A percentile compares a stretch with the other conserved stretches of the same genome.
Conservation (phyloP, 164 flowering plant genomes). For the Tinospora cordifolia region DNA sequence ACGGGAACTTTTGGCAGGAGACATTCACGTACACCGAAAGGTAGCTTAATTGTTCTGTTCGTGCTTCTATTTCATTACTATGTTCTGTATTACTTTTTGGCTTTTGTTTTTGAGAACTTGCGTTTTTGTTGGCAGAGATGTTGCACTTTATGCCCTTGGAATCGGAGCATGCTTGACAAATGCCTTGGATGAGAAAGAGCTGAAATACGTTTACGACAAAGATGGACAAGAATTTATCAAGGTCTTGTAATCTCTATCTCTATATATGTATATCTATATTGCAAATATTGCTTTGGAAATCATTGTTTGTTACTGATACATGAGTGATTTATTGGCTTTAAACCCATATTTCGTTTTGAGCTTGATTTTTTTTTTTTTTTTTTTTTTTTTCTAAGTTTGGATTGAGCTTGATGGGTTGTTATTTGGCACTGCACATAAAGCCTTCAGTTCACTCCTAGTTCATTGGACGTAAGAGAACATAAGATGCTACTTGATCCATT, state of each 20-base stretch:
- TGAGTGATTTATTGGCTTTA: too few species aligned
- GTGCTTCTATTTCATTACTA: not conserved
- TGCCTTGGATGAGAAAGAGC: conserved; percentile 71
- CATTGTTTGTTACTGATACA: too few species aligned
- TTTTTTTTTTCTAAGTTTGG: too few species aligned
- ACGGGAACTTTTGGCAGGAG: conserved; percentile 27
- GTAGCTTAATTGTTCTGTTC: conserved; percentile 23
- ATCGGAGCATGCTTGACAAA: conserved; percentile 75
- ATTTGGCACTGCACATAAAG: too few species aligned
- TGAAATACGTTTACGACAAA: conserved; percentile 77
- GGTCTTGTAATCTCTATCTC: conserved; percentile 45
- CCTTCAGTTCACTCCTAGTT: too few species aligned
- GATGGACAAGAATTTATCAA: conserved; percentile 58
- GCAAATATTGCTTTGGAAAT: not conserved
- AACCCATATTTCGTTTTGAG: too few species aligned
- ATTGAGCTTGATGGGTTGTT: too few species aligned
- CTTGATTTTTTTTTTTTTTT: too few species aligned
- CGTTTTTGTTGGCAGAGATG: conserved; percentile 52
- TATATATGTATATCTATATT: not conserved
- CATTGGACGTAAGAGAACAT: too few species aligned
- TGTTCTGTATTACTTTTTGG: not conserved
- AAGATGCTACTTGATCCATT: not conserved
- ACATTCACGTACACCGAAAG: conserved; percentile 52
- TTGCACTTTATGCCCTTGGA: conserved; percentile 80
- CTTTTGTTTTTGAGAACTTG: not conserved